Evolutionary conservation across 106 monocot species (phyloP).

Genomic region (Vanilla planifolia): DNA sequence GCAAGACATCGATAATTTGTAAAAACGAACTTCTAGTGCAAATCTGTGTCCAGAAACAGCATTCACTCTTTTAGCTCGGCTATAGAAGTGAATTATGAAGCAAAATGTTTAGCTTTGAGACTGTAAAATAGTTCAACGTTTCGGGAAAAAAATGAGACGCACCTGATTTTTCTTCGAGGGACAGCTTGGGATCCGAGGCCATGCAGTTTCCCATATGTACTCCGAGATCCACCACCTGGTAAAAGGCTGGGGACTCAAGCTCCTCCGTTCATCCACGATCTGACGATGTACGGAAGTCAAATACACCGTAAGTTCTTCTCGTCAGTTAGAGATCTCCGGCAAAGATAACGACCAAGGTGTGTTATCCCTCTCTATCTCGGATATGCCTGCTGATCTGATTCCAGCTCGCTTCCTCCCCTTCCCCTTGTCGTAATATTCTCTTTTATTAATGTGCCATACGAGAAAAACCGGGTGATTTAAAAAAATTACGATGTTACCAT

Average conservation of each 20-base stretch:
- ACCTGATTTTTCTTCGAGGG: constrained; percentile 2
- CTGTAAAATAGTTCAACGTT: not conserved
- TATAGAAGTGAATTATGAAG: no score
- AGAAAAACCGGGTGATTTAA: not conserved
- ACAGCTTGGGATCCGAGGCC: not conserved
- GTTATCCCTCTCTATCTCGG: no score
- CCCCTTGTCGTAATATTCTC: not conserved
- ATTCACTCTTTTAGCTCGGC: not conserved
- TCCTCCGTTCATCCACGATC: not conserved
- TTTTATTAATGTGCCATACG: not conserved
- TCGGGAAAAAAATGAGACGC: not conserved
- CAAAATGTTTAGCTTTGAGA: not conserved
- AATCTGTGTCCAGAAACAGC: not conserved
- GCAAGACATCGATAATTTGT: not conserved
- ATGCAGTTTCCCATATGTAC: constrained; percentile 4
- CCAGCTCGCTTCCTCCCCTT: not conserved
- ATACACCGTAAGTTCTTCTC: not conserved
- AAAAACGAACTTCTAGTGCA: not conserved
- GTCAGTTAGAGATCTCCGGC: no score
- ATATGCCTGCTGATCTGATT: not conserved
- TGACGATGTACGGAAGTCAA: not conserved
- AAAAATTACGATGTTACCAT: not conserved
- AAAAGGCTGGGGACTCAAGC: not conserved
- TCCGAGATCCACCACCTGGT: constrained; percentile 1
- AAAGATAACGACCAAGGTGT: no score